Evolutionary conservation across 208 protist genomes (phyloP).

Genomic region (Leishmania lainsoni): DNA sequence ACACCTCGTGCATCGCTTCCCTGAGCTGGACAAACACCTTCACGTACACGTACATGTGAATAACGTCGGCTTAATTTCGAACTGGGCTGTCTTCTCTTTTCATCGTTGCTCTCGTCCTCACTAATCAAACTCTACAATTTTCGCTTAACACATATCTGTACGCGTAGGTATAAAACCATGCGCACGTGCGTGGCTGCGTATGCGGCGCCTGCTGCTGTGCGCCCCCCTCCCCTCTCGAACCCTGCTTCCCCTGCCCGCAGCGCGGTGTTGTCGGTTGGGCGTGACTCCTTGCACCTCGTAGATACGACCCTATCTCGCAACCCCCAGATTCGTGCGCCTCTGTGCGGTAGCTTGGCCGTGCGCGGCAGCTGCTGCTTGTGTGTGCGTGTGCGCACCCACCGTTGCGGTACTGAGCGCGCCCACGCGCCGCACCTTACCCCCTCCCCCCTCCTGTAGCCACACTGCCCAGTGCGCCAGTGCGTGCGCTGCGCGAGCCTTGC

Average conservation of each 20-base stretch:
- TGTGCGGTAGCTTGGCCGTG: background rate
- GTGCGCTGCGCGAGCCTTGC: conserved; percentile 6
- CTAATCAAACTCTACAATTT: too few species aligned
- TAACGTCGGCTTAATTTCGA: too few species aligned
- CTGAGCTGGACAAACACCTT: too few species aligned
- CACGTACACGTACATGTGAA: too few species aligned
- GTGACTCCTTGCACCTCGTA: conserved; percentile 23
- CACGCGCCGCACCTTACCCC: background rate
- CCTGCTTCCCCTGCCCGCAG: background rate
- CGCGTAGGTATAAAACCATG: too few species aligned
- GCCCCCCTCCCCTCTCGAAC: background rate
- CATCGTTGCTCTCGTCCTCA: too few species aligned
- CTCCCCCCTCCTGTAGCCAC: background rate
- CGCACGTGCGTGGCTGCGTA: too few species aligned
- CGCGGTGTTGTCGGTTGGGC: conserved; percentile 55
- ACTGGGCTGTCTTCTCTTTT: too few species aligned
- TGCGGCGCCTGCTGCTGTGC: background rate
- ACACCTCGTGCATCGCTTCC: too few species aligned
- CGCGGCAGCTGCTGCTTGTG: background rate
- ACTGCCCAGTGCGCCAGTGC: background rate
- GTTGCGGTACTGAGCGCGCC: too few species aligned
- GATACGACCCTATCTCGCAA: conserved; percentile 50
- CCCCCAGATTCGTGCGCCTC: conserved; percentile 25
- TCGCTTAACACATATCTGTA: too few species aligned
- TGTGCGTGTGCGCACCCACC: background rate